These are phyloP conservation scores for Aspergillus aculeatus DNA, from an alignment of 2,329 filamentous ascomycete species.

Conservation along the genomic window DNA sequence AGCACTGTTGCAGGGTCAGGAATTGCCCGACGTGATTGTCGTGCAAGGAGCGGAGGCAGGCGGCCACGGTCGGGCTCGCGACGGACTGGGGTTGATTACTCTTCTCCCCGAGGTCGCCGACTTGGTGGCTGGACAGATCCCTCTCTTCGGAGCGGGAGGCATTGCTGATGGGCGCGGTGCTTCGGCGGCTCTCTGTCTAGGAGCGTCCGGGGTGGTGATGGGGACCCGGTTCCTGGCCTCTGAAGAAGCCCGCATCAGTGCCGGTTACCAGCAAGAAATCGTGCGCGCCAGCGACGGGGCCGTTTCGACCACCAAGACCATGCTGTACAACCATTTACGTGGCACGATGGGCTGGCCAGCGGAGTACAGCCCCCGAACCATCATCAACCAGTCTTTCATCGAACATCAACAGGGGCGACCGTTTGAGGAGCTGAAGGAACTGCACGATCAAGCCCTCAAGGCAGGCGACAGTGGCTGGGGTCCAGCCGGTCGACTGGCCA, in stretches of 20 bases:
- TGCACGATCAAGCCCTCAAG: conserved; percentile 44
- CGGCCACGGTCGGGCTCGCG: conserved; percentile 51
- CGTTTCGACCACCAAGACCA: conserved; percentile 50
- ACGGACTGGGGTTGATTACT: conserved; percentile 51
- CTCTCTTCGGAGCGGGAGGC: conserved; percentile 54
- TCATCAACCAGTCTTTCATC: conserved; percentile 56
- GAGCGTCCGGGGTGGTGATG: conserved; percentile 57
- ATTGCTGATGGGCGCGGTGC: conserved; percentile 54
- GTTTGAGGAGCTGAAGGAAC: conserved; percentile 48
- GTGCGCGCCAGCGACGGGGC: conserved; percentile 54
- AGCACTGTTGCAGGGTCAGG: conserved; percentile 36
- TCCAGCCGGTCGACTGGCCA: conserved; percentile 49
- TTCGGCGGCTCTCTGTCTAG: conserved; percentile 51
- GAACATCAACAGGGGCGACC: conserved; percentile 44
- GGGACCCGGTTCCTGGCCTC: conserved; percentile 64
- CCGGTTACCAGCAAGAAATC: conserved; percentile 54
- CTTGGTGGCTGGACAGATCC: conserved; percentile 38
- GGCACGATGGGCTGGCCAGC: conserved; percentile 61
- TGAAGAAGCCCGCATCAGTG: conserved; percentile 50
- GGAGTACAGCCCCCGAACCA: conserved; percentile 57
- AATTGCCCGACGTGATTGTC: conserved; percentile 53
- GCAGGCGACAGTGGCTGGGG: conserved; percentile 50
- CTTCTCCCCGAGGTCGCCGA: conserved; percentile 55
- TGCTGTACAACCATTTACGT: conserved; percentile 55
- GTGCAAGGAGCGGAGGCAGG: conserved; percentile 57